phyloP scores from a whole-genome alignment of 345 rosid species.

The Hibiscus trionum region DNA sequence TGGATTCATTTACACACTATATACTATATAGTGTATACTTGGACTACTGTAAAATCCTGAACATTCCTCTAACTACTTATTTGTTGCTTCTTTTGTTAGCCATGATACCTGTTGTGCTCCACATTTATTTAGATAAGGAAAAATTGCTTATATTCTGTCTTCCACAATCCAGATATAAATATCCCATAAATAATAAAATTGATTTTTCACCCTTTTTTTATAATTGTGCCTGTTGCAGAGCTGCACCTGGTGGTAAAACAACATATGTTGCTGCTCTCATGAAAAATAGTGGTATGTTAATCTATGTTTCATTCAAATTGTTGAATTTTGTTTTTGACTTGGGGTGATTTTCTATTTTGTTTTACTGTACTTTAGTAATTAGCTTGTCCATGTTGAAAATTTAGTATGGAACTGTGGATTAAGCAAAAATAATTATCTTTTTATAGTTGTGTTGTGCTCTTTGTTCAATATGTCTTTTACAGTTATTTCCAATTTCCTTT shows the following conservation, averaged over 20 bases:
- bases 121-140: neutral
- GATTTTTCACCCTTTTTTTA: neutral
- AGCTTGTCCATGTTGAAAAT: neutral
- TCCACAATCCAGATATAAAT: neutral
- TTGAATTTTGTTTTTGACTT: neutral
- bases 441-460: neutral
- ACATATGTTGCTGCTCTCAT: slow-evolving; percentile 72
- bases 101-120: neutral
- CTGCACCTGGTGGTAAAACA: slow-evolving; percentile 95
- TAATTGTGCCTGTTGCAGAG: slow-evolving; percentile 42
- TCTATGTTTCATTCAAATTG: slow-evolving; percentile 6
- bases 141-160: neutral
- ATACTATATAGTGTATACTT: neutral
- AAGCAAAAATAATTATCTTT: neutral
- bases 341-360: too few relatives aligned
- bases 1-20: neutral
- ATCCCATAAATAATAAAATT: neutral
- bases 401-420: neutral
- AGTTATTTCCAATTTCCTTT: neutral
- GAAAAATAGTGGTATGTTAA: slow-evolving; percentile 70
- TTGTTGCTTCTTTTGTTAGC: neutral
- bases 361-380: neutral
- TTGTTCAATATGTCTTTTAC: neutral
- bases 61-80: neutral
- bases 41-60: neutral